These are phyloP conservation scores for Plasmodium falciparum DNA, from an alignment of 169 alveolate genomes.

Conservation along the genomic window DNA sequence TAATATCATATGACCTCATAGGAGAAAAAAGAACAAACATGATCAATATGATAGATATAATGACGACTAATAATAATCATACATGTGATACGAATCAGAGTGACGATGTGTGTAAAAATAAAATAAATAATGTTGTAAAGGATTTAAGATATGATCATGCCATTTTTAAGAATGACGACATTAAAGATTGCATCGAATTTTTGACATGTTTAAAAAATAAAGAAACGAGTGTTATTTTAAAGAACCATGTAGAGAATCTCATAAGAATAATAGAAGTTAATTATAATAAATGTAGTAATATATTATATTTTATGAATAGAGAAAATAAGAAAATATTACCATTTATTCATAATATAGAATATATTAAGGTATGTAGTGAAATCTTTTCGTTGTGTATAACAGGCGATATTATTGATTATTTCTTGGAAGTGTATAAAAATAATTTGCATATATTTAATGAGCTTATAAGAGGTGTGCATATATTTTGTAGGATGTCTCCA, in stretches of 20 bases:
- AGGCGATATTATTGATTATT: conserved; percentile 83
- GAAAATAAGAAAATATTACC: conserved; percentile 76
- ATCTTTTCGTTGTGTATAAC: conserved; percentile 74
- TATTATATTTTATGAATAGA: conserved; percentile 50
- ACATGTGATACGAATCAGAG: background rate
- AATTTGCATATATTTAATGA: conserved; percentile 32
- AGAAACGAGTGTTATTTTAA: background rate
- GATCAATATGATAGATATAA: no score
- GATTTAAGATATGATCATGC: background rate
- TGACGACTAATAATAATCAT: background rate
- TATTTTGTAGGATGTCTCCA: conserved; percentile 98
- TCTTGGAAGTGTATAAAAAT: conserved; percentile 67
- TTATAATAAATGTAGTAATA: background rate
- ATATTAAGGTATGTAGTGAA: conserved; percentile 16
- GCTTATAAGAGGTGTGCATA: conserved; percentile 56
- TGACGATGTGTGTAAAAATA: background rate
- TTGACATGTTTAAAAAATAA: background rate
- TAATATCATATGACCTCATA: background rate
- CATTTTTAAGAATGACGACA: background rate
- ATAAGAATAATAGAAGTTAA: conserved; percentile 12
- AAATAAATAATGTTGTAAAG: background rate
- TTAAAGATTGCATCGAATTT: background rate
- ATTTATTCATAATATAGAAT: conserved; percentile 57
- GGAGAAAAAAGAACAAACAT: conserved; percentile 20
- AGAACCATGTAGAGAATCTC: conserved; percentile 3